Evolutionary conservation across 1,284 basidiomycete species (phyloP).

Genomic region (Naganishia albida): DNA sequence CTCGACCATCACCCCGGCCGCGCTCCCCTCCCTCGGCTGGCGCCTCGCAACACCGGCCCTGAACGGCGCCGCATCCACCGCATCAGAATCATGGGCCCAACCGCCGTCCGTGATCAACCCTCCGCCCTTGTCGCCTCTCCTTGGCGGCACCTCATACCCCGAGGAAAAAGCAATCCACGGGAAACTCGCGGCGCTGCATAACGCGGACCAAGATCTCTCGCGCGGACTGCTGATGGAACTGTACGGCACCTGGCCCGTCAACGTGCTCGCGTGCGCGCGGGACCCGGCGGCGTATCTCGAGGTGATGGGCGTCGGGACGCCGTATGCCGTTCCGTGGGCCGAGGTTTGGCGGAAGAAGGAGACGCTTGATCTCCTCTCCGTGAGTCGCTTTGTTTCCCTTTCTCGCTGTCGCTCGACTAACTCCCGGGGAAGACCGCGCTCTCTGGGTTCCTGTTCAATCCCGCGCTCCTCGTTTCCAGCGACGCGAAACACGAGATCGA

Average conservation of each 20-base stretch:
- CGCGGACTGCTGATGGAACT: constrained; percentile 17
- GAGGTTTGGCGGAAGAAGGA: constrained; percentile 30
- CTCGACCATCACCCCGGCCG: not conserved
- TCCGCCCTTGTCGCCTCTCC: not conserved
- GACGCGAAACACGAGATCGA: constrained; percentile 1
- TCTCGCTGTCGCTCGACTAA: not conserved
- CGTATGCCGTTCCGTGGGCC: constrained; percentile 22
- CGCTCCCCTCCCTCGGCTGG: constrained; percentile 7
- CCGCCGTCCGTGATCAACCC: constrained; percentile 13
- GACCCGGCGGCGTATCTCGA: constrained; percentile 27
- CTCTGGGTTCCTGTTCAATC: constrained; percentile 31
- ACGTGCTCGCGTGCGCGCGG: constrained; percentile 17
- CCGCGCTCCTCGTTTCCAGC: constrained; percentile 18
- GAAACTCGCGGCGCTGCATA: not conserved
- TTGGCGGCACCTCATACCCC: not conserved
- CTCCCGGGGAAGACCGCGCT: constrained; percentile 7
- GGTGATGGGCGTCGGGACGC: constrained; percentile 9
- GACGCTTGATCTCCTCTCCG: constrained; percentile 8
- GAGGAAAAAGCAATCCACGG: constrained; percentile 1
- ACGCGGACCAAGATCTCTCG: constrained; percentile 6
- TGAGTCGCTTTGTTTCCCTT: constrained; percentile 4
- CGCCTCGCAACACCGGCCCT: not conserved
- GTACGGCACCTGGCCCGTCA: constrained; percentile 28
- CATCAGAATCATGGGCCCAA: constrained; percentile 11
- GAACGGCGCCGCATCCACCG: not conserved